phyloP scores from a whole-genome alignment of 106 monocot genomes.

The Allium cepa region DNA sequence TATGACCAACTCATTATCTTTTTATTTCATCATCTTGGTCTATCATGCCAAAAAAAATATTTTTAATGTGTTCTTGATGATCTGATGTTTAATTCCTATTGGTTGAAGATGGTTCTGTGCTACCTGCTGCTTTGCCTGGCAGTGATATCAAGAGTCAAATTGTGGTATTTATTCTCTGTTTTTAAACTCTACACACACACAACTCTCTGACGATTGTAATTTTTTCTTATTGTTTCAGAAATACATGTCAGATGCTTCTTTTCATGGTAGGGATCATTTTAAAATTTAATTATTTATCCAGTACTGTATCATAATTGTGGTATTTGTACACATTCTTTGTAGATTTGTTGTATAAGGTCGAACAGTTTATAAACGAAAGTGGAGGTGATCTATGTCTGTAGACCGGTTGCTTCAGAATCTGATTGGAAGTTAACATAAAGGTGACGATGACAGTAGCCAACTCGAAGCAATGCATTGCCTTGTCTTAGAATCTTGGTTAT shows the following conservation, averaged over 20 bases:
- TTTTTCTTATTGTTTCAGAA: conserved; percentile 29
- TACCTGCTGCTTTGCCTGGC: conserved; percentile 4
- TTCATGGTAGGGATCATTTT: conserved; percentile 38
- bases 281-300: neutral
- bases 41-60: no score
- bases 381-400: conserved; percentile 38
- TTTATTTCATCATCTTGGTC: no score
- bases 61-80: no score
- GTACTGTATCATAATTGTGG: neutral
- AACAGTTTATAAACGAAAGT: conserved; percentile 51
- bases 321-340: conserved; percentile 2
- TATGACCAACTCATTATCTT: no score
- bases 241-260: conserved; percentile 67
- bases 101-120: conserved; percentile 17
- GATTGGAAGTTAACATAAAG: no score
- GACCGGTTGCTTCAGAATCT: neutral
- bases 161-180: conserved; percentile 27
- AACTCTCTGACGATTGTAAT: neutral
- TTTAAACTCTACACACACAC: no score
- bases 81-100: no score
- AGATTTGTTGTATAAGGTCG: conserved; percentile 68
- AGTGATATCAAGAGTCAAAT: conserved; percentile 40
- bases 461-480: neutral
- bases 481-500: neutral
- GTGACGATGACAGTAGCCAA: neutral